Percentiles rank a stretch among this genome's conserved stretches.
Conservation (phyloP, 148 eudicot genomes). For the Rhododendron griersonianum region DNA sequence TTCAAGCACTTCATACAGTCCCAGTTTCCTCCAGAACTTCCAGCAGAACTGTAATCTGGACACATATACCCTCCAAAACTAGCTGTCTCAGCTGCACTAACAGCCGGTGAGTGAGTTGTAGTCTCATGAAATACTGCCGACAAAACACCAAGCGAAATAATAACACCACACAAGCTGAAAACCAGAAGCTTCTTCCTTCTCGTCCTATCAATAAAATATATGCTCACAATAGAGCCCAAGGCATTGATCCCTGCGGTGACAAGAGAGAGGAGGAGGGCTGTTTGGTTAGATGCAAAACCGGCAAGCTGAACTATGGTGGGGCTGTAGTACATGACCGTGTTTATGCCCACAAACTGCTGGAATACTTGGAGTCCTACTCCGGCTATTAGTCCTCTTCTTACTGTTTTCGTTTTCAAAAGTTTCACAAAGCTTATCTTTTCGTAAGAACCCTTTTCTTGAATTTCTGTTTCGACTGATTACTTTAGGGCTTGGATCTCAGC, state of each 20-base stretch:
- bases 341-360: constrained; percentile 68
- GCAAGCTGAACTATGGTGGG: constrained; percentile 62
- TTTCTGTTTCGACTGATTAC: constrained; percentile 48
- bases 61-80: constrained; percentile 31
- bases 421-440: constrained; percentile 12
- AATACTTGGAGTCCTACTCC: constrained; percentile 61
- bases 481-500: constrained; percentile 40
- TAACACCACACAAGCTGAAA: constrained; percentile 44
- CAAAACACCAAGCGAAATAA: constrained; percentile 36
- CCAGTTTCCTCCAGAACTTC: constrained; percentile 21
- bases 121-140: constrained; percentile 40
- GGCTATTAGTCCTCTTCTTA: constrained; percentile 46
- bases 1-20: constrained; percentile 49
- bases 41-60: constrained; percentile 21
- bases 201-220: constrained; percentile 50
- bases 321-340: constrained; percentile 15
- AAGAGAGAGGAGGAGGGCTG: constrained; percentile 60
- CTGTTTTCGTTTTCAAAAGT: constrained; percentile 35
- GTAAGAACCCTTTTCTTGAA: constrained; percentile 18
- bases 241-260: constrained; percentile 64
- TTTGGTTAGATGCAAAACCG: constrained; percentile 55
- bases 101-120: constrained; percentile 35
- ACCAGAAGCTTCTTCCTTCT: constrained; percentile 61
- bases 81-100: constrained; percentile 28
- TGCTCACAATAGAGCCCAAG: constrained; percentile 52